Conservation (phyloP, 345 rosid genomes). For the Eucalyptus victrix region DNA sequence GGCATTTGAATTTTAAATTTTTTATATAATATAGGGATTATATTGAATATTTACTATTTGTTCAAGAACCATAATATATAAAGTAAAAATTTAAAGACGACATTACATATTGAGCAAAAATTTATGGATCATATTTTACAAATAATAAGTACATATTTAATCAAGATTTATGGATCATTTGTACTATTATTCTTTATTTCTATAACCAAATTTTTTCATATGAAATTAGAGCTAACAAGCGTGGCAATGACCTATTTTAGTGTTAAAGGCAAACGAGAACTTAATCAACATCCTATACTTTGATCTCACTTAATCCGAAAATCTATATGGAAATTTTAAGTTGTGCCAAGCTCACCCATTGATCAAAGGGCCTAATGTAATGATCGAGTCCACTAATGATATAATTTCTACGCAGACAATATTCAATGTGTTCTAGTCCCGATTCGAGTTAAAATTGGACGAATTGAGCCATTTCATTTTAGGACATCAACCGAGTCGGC, state of each 20-base stretch:
- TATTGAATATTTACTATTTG: not conserved
- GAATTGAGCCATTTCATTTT: not conserved
- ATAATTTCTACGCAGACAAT: not conserved
- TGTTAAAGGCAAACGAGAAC: not conserved
- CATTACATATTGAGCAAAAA: rapidly evolving
- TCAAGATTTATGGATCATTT: not conserved
- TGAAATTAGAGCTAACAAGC: not conserved
- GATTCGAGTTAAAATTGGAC: not conserved
- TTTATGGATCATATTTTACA: rapidly evolving
- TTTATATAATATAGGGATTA: not conserved
- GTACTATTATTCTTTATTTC: not conserved
- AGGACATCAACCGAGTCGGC: not conserved
- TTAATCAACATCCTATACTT: not conserved
- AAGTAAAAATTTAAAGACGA: not conserved
- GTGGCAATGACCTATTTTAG: not conserved
- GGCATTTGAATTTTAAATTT: not conserved
- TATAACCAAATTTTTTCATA: not conserved
- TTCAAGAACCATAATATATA: rapidly evolving
- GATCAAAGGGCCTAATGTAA: not conserved
- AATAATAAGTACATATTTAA: not conserved
- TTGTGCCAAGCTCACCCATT: not conserved
- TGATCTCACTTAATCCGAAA: not conserved
- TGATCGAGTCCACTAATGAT: not conserved
- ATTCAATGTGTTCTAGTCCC: rapidly evolving
- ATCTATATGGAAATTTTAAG: not conserved